Base-by-base conservation (phyloP, 495 filamentous ascomycete genomes). In the Symbiotaphrina buchneri region DNA sequence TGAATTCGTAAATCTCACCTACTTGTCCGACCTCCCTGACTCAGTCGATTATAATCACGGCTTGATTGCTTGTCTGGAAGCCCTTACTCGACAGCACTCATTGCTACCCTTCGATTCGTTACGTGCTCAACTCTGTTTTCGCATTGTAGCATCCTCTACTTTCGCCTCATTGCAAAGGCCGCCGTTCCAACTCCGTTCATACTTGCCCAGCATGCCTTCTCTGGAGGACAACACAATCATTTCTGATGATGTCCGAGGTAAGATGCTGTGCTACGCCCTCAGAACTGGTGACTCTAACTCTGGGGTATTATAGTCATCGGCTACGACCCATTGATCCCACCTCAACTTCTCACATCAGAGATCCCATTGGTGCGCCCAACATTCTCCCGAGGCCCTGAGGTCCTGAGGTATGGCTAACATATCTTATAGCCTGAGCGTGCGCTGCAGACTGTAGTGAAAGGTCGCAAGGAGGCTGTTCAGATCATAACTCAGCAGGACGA, bases 321-420 rank as follows among this genome's bases (percentile, higher is more conserved):
- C 38, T 84, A 97, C 57, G 83, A 95, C 49, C 81, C 87, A 44
- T 63, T 97, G 38, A 85, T 94, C 43, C 73, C 82, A 19, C 87
- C 87, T 11, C 68, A 76, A 37, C 67, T 91, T 42, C 73, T 97
- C 42, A 71, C 83, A 47, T 65, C 72, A 25, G 87, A 97, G 51
- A 67, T 95, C 46, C 83, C 87, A 32, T 70, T 76, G 40, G 69
- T 79, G 48, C 65, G 49, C 59, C 56, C 43, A 58, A 55, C 13
- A 32, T 10, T 23, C 4, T 14, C 3, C 28, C 28, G 10, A 10
- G 10, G 14, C 10, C 2, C 28, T 30, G 28, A 14, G 15, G 10
- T 11, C 10, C 19, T n/a, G 10, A 10, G 19, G 18, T 27, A 7
- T 1, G 11, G 4, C 3, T 2, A 10, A 20, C 22, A n/a, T 38